Evolutionary conservation across 148 eudicot genomes (phyloP).

Genomic region (Cornus controversa): DNA sequence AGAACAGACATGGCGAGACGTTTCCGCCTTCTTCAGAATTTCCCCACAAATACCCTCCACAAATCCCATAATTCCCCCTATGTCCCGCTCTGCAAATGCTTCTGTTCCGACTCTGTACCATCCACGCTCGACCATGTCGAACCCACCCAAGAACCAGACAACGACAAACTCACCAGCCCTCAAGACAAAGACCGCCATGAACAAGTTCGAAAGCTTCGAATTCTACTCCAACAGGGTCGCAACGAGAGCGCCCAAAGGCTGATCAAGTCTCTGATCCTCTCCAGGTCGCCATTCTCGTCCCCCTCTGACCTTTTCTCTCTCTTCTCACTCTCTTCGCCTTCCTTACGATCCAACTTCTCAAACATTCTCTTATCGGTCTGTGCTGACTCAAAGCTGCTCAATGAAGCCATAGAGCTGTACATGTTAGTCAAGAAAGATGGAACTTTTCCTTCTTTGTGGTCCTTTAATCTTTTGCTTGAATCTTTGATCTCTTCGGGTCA

Average conservation of each 20-base stretch:
- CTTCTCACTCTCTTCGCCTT: slow-evolving; percentile 38
- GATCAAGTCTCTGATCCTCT: slow-evolving; percentile 34
- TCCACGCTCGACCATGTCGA: neutral
- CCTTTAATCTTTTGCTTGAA: slow-evolving; percentile 54
- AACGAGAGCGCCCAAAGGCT: slow-evolving; percentile 48
- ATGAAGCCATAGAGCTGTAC: slow-evolving; percentile 42
- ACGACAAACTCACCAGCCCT: slow-evolving; percentile 12
- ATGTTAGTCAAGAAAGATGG: slow-evolving; percentile 40
- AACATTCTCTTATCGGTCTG: slow-evolving; percentile 44
- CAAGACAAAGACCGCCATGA: slow-evolving; percentile 26
- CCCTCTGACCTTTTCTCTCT: slow-evolving; percentile 32
- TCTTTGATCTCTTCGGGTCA: slow-evolving; percentile 35
- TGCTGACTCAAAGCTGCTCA: slow-evolving; percentile 42
- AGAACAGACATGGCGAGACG: slow-evolving; percentile 3
- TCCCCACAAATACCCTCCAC: neutral
- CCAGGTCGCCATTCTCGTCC: slow-evolving; percentile 32
- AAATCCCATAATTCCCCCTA: neutral
- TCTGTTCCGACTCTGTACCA: neutral
- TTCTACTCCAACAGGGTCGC: slow-evolving; percentile 46
- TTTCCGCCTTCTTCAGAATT: slow-evolving; percentile 2
- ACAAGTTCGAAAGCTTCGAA: slow-evolving; percentile 41
- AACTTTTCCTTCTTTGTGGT: slow-evolving; percentile 36
- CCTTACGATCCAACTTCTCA: slow-evolving; percentile 26
- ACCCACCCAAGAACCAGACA: neutral
- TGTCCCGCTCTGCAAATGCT: neutral